phyloP scores from a whole-genome alignment of 2,329 filamentous ascomycete genomes.

The Fusarium pseudonygamai region DNA sequence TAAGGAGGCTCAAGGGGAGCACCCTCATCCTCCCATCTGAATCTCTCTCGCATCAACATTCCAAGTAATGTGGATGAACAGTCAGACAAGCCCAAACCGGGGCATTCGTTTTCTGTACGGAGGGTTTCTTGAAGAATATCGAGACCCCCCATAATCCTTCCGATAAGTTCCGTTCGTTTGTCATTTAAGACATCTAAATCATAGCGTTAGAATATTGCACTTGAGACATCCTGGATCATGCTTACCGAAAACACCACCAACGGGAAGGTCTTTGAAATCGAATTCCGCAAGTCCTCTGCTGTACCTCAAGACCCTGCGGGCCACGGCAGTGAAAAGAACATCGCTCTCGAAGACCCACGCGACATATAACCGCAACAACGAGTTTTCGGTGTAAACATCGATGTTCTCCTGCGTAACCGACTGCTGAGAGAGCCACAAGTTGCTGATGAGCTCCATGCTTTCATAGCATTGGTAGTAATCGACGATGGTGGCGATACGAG shows the following conservation, averaged over 20 bases:
- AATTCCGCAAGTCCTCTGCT: neutral
- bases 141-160: rapidly evolving
- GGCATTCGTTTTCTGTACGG: neutral
- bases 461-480: slow-evolving; percentile 22
- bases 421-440: too few species aligned
- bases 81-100: rapidly evolving
- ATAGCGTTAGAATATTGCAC: neutral
- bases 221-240: too few species aligned
- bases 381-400: rapidly evolving
- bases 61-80: neutral
- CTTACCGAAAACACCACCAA: neutral
- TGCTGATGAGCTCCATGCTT: neutral
- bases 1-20: too few species aligned
- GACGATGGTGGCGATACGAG: slow-evolving; percentile 1
- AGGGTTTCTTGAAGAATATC: rapidly evolving
- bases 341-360: neutral
- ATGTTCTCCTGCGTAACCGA: neutral
- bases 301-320: too few species aligned
- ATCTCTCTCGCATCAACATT: neutral
- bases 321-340: too few species aligned
- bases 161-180: neutral
- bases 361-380: neutral
- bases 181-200: too few species aligned
- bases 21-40: too few species aligned
- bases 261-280: neutral